These are phyloP conservation scores for Aspergillus sojae DNA, from an alignment of 2,329 filamentous ascomycete species.

Conservation along the genomic window DNA sequence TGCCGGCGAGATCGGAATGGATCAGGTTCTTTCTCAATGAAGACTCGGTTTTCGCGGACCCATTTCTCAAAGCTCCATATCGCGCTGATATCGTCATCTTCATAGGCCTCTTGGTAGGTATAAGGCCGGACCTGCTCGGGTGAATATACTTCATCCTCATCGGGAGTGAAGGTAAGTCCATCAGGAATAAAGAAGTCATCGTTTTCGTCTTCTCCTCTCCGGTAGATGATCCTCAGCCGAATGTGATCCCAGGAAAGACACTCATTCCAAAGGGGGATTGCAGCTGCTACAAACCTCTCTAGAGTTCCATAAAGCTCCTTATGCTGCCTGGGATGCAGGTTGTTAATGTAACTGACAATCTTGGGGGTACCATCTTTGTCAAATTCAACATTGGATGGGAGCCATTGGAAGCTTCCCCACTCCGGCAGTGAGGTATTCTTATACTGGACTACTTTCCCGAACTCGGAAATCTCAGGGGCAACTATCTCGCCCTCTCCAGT, in stretches of 20 bases:
- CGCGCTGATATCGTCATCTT: neutral
- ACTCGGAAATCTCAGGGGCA: neutral
- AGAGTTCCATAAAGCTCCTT: constrained; percentile 37
- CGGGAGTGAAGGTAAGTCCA: neutral
- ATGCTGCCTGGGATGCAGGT: constrained; percentile 42
- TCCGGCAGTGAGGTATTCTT: constrained; percentile 21
- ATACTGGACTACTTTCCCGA: too few relatives aligned
- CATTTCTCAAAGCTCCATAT: neutral
- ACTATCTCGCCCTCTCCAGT: constrained; percentile 17
- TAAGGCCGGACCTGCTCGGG: neutral
- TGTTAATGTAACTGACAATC: constrained; percentile 48
- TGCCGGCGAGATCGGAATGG: neutral
- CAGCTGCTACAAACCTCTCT: constrained; percentile 39
- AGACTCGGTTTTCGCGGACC: neutral
- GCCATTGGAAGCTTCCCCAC: constrained; percentile 47
- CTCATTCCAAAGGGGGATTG: constrained; percentile 52
- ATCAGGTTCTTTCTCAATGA: neutral
- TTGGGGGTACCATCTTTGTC: constrained; percentile 19
- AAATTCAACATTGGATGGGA: constrained; percentile 43
- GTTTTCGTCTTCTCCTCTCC: neutral
- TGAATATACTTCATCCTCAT: neutral
- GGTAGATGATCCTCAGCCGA: neutral
- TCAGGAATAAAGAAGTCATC: neutral
- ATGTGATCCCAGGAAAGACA: neutral
- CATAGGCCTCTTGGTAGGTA: neutral